Base-by-base conservation (phyloP, 768 basidiomycete genomes). In the Amanita exitialis region DNA sequence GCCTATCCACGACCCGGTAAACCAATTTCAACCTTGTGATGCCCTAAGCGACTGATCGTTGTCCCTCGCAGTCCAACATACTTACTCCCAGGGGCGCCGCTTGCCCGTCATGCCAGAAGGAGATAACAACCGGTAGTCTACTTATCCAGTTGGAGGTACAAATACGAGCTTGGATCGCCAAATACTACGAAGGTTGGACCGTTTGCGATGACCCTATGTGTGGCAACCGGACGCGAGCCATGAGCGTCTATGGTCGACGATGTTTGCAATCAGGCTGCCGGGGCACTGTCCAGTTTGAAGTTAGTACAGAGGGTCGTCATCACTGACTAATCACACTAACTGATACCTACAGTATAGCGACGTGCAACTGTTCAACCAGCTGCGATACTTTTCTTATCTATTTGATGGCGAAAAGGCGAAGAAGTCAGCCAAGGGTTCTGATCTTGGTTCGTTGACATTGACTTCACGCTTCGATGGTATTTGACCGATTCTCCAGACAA, bases 111-210 rank as follows among this genome's bases (percentile, higher is more conserved):
- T 98, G 95, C 63, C 64, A 74, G 28, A 63, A 68, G 2, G 55
- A 64, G 1, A 61, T 94, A 15, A 70, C 71, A 21, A 53, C 64
- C 0, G 78, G 80, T 0, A 89, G 88, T 55, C 62, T 98, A 43
- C 80, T 83, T 53, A 72, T 82, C 18, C 96, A 98, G 63, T 77
- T 98, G 12, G 94, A 98, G 61, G 69, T 77, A 1, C 90, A 94
- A 58, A 86, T 97, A 46, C 81, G 94, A 0, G 66, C 75, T 2
- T 79, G 78, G 55, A 85, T 99, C 44, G 68, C 72, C 6, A 77
- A 73, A 58, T 97, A 94, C 65, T 98, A 99, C 61, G 81, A 96
- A 59, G 82, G 83, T 1, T 94, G 89, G 88, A 84, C 79, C 1
- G 69, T 86, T 4, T 99, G 96, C 66, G 78, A 92, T 58, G 96